A percentile compares a stretch with the other conserved stretches of the same genome.
phyloP scores from a whole-genome alignment of 2,329 filamentous ascomycete genomes.

The Seiridium unicorne region DNA sequence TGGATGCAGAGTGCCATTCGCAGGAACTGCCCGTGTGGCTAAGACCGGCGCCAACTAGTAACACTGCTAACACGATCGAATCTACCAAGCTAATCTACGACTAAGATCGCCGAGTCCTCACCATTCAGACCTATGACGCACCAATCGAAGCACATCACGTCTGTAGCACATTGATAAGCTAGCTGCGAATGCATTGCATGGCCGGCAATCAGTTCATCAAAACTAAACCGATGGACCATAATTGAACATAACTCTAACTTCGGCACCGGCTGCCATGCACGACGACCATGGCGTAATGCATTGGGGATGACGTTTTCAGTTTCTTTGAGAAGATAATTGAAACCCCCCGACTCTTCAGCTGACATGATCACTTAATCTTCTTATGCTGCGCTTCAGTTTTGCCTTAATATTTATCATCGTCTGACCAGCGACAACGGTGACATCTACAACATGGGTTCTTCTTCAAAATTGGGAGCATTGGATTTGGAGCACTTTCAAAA shows the following conservation, averaged over 20 bases:
- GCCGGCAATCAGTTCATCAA: too few species aligned
- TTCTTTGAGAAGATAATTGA: too few species aligned
- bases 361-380: too few species aligned
- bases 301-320: too few species aligned
- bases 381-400: too few species aligned
- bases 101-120: not conserved
- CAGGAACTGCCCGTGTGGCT: not conserved
- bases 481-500: not conserved
- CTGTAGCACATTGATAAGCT: not conserved
- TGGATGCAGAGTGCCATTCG: too few species aligned
- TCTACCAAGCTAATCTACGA: not conserved
- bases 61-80: not conserved
- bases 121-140: not conserved
- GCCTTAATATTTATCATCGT: constrained; percentile 19
- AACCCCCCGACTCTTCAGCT: too few species aligned
- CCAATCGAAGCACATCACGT: not conserved
- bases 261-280: too few species aligned
- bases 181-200: too few species aligned
- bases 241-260: too few species aligned
- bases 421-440: not conserved
- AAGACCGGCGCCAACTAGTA: not conserved
- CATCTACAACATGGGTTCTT: not conserved
- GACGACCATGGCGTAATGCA: too few species aligned
- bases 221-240: too few species aligned
- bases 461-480: not conserved